Conservation (phyloP, 2,329 filamentous ascomycete genomes). For the Ceratocystis cacaofunesta region DNA sequence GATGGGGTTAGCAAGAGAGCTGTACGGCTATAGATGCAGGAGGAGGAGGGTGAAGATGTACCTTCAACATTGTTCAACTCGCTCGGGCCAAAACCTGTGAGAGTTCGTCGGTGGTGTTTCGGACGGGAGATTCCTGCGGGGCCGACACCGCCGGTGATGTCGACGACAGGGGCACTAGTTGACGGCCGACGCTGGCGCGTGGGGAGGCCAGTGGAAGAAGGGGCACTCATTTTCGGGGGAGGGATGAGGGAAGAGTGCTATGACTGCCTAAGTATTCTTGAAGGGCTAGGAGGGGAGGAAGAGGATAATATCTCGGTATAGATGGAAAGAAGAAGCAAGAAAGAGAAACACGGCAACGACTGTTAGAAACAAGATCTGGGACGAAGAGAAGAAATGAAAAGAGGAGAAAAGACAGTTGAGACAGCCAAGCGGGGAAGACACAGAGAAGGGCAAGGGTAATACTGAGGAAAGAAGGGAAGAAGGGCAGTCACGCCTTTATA, state of each 20-base stretch:
- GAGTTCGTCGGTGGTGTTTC: slow-evolving; percentile 84
- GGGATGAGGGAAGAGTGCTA: neutral
- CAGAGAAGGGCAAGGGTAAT: neutral
- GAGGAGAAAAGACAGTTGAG: neutral
- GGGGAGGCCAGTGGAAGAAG: slow-evolving; percentile 25
- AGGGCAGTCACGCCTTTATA: neutral
- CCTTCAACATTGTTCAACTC: slow-evolving; percentile 94
- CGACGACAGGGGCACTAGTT: slow-evolving; percentile 65
- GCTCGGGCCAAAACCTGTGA: slow-evolving; percentile 75
- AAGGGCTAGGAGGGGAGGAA: neutral
- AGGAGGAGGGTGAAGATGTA: slow-evolving; percentile 25
- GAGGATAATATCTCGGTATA: neutral
- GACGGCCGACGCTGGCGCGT: slow-evolving; percentile 71
- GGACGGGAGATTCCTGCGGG: slow-evolving; percentile 72
- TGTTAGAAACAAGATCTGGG: neutral
- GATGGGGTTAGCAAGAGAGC: neutral
- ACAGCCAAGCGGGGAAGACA: neutral
- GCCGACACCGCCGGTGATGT: slow-evolving; percentile 74
- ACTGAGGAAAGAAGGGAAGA: neutral
- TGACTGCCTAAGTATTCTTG: too few species aligned
- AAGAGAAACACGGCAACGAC: neutral
- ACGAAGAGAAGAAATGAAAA: neutral
- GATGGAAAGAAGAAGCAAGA: neutral
- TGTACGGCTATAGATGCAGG: slow-evolving; percentile 1
- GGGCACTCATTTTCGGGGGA: slow-evolving; percentile 18